Evolutionary conservation across 2,329 filamentous ascomycete genomes (phyloP), one percentile per base, ranked within the genome.

Genomic region (Colletotrichum aenigma): DNA sequence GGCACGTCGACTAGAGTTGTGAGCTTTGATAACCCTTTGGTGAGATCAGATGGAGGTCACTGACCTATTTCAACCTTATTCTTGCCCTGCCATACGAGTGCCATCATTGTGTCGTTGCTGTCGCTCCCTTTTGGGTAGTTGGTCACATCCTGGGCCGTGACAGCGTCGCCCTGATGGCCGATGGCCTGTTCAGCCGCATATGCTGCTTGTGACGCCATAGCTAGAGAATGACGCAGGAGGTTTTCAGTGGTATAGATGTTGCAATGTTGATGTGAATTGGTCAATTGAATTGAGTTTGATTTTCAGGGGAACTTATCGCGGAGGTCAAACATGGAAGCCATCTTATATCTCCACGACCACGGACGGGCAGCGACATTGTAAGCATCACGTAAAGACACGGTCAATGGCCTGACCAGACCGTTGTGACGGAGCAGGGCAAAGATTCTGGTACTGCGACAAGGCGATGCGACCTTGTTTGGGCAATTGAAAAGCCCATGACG

Each of bases 11-110:
- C 89, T 90, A 38, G 43, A 26, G 16, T 4, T 18, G 16, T 24
- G 1, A 65, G 13, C 21, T 10, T 36, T 36, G 18, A 30, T 28
- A 9, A 28, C n/a, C 10, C 9, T 62, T 30, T 34, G 6, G 8
- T 10, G 80, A 4, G 16, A 24, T 6, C 7, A 16, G 30, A 26
- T 28, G 8, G 16, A 12, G 6, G 10, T 5, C 16, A 66, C 84
- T 74, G 83, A 92, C 90, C 86, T 21, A 97, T 87, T 81, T 94
- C 85, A 62, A 98, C 94, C 34, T 88, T 91, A 80, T 96, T 94
- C 87, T 96, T 97, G 68, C 94, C 94, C 84, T 94, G 92, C 95
- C 95, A 98, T 3, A 90, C 91, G 16, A 97, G 85, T 0, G 95
- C 96, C 83, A 95, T 94, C 94, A 98, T 97, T 18, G 85, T 93